Conservation (phyloP, 129 eudicot genomes). For the Kitagawia praeruptora region DNA sequence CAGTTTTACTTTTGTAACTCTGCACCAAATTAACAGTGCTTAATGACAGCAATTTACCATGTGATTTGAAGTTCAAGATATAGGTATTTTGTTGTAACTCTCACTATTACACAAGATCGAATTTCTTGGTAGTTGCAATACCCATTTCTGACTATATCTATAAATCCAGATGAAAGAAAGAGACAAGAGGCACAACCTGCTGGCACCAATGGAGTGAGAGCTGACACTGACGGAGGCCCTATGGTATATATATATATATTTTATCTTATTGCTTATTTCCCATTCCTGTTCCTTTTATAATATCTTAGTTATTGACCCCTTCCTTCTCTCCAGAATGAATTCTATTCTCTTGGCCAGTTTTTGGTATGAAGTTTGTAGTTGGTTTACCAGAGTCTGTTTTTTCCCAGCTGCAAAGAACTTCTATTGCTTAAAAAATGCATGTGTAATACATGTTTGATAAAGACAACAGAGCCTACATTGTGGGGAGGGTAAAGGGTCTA, state of each 20-base stretch:
- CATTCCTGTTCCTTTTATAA: neutral
- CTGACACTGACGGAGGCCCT: slow-evolving; percentile 66
- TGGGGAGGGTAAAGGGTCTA: neutral
- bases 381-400: neutral
- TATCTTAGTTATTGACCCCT: neutral
- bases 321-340: neutral
- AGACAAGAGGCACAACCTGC: slow-evolving; percentile 51
- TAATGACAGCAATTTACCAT: neutral
- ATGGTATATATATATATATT: slow-evolving; percentile 41
- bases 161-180: slow-evolving; percentile 66
- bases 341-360: neutral
- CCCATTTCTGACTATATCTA: neutral
- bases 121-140: neutral
- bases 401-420: neutral
- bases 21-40: neutral
- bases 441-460: neutral
- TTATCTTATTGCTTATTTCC: neutral
- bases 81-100: too few relatives aligned
- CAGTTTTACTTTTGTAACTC: too few relatives aligned
- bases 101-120: neutral
- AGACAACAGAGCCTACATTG: too few relatives aligned
- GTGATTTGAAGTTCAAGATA: neutral
- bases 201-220: slow-evolving; percentile 54
- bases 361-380: neutral
- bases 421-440: neutral